Conservation (phyloP, 768 basidiomycete species). For the Suillus occidentalis region DNA sequence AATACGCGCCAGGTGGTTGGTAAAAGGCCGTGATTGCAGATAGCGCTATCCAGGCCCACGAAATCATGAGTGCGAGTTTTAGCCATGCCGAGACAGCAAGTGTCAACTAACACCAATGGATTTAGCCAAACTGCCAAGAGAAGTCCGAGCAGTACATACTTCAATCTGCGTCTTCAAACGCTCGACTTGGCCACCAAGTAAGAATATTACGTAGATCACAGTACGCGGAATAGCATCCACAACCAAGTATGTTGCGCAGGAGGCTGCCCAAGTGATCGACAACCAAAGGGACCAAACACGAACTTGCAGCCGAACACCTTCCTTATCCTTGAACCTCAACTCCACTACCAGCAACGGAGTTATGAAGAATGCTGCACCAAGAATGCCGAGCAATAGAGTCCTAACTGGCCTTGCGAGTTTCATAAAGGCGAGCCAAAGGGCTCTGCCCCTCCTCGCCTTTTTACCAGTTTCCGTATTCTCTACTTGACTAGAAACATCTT, state of each 20-base stretch:
- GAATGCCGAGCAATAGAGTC: slow-evolving; percentile 54
- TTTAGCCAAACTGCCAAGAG: background rate
- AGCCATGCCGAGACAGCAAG: slow-evolving; percentile 72
- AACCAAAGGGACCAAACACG: slow-evolving; percentile 69
- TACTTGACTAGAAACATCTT: slow-evolving; percentile 40
- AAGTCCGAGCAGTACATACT: slow-evolving; percentile 38
- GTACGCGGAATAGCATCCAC: slow-evolving; percentile 64
- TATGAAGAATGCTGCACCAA: slow-evolving; percentile 65
- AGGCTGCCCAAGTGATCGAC: slow-evolving; percentile 63
- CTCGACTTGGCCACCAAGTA: slow-evolving; percentile 64
- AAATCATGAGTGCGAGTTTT: slow-evolving; percentile 63
- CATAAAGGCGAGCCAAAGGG: slow-evolving; percentile 66
- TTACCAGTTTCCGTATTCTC: slow-evolving; percentile 23
- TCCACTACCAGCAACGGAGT: slow-evolving; percentile 70
- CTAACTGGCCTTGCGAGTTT: slow-evolving; percentile 60
- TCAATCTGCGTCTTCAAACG: slow-evolving; percentile 67
- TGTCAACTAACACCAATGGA: slow-evolving; percentile 45
- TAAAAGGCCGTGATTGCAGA: slow-evolving; percentile 59
- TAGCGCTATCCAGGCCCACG: slow-evolving; percentile 75
- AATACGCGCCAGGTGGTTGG: slow-evolving; percentile 63
- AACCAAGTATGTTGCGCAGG: slow-evolving; percentile 58
- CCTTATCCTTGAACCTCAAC: slow-evolving; percentile 52
- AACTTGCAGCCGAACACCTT: slow-evolving; percentile 50
- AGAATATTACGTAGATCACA: slow-evolving; percentile 50
- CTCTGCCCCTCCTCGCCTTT: slow-evolving; percentile 62